Evolutionary conservation across 805 yeast genomes (phyloP), one percentile per base, ranked within the genome.

Genomic region (Ogataea henricii): DNA sequence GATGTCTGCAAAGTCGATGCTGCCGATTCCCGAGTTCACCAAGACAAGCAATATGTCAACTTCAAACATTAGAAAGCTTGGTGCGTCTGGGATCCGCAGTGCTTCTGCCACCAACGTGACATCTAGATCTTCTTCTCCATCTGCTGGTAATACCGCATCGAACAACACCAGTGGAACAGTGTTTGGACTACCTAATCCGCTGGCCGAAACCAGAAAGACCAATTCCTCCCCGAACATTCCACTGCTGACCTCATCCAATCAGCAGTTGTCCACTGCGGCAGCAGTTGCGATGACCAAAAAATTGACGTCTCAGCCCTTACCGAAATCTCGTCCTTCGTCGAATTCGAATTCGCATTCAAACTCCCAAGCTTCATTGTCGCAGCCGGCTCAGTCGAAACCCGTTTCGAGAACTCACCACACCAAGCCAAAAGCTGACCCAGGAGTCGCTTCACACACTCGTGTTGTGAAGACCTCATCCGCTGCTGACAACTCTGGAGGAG

Each of bases 1-100:
- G 52, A 74, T 87, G 66, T 78, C 78, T 44, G 94, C 94, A 0
- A 82, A 83, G 59, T 79, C 92, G 1, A 87, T 87, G 94, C 78
- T 83, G 68, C 85, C 87, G 29, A 72, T 86, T 32, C 90, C 92
- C 0, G 81, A 73, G 48, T 58, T 78, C 23, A 62, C 64, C 36
- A 64, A 57, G 32, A 46, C 42, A 7, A 59, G 57, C 30, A 56
- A 51, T 29, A 56, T 59, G 14, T 41, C 57, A 1, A 46, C 37
- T 33, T 32, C 54, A 6, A 41, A 42, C 14, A 45, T 29, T 20
- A 49, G 36, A 36, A 34, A 38, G 21, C 29, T 40, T 5, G 51
- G 47, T 10, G 26, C 43, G 12, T 14, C 53, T 1, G 46, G 44
- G 16, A 25, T 46, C 5, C 45, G 46, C 40, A 48, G 50, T 29